These are phyloP conservation scores for Fraxinus baroniana DNA, from an alignment of 305 asterid species.

Conservation along the genomic window DNA sequence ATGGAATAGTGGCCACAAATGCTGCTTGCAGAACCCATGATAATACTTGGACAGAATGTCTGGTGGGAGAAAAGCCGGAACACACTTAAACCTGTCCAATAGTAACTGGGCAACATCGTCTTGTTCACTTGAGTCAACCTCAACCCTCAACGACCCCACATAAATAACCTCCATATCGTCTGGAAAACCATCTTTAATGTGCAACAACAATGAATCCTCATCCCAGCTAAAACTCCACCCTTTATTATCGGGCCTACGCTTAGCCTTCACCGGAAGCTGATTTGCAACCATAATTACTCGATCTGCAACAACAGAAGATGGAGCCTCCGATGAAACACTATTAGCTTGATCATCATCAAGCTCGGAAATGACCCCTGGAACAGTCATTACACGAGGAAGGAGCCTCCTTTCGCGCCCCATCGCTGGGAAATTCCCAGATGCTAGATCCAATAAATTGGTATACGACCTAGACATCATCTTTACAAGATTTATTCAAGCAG, in stretches of 20 bases:
- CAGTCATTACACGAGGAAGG: constrained; percentile 50
- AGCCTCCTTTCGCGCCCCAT: constrained; percentile 44
- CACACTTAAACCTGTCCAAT: constrained; percentile 48
- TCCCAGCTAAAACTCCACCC: constrained; percentile 59
- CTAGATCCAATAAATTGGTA: constrained; percentile 49
- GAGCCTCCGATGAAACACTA: constrained; percentile 48
- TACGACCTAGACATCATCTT: constrained; percentile 54
- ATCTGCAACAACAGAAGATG: constrained; percentile 38
- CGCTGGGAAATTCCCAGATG: constrained; percentile 49
- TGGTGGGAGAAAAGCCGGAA: constrained; percentile 46
- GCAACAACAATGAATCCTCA: constrained; percentile 43
- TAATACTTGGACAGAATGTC: constrained; percentile 43
- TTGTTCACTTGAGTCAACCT: constrained; percentile 45
- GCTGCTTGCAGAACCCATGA: constrained; percentile 50
- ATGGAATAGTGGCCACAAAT: constrained; percentile 50
- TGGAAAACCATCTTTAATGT: constrained; percentile 47
- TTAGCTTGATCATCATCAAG: constrained; percentile 51
- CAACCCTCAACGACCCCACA: constrained; percentile 44
- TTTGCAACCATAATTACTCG: constrained; percentile 50
- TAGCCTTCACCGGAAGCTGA: constrained; percentile 49
- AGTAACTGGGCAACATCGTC: constrained; percentile 48
- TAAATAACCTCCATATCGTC: constrained; percentile 54
- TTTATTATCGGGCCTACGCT: constrained; percentile 45
- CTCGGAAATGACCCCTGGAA: constrained; percentile 50
- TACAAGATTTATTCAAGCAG: constrained; percentile 22